Evolutionary conservation across 805 yeast genomes (phyloP).

Genomic region (Pichia californica): DNA sequence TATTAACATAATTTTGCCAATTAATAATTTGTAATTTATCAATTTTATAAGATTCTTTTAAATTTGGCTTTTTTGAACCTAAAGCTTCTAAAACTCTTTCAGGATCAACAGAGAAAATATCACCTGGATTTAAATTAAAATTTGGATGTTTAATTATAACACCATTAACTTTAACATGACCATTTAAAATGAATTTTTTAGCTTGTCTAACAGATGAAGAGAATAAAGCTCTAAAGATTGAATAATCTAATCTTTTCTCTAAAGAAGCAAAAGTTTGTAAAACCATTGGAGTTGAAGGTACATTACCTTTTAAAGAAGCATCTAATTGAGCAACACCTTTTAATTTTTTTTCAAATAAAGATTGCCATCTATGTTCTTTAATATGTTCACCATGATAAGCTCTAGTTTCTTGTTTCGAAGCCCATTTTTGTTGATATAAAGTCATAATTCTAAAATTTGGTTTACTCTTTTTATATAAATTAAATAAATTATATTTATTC

Average conservation of each 20-base stretch:
- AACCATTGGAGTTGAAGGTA: slow-evolving; percentile 66
- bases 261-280: slow-evolving; percentile 83
- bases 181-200: slow-evolving; percentile 74
- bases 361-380: slow-evolving; percentile 77
- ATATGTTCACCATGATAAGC: slow-evolving; percentile 93
- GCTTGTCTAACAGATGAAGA: slow-evolving; percentile 94
- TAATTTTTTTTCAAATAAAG: slow-evolving; percentile 60
- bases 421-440: slow-evolving; percentile 89
- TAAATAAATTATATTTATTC: slow-evolving; percentile 88
- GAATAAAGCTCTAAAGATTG: slow-evolving; percentile 85
- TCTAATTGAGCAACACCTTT: slow-evolving; percentile 87
- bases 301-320: slow-evolving; percentile 62
- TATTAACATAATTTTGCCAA: slow-evolving; percentile 69
- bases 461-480: slow-evolving; percentile 67
- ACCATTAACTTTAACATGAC: slow-evolving; percentile 84
- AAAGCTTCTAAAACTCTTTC: slow-evolving; percentile 78
- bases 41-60: slow-evolving; percentile 57
- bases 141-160: slow-evolving; percentile 71
- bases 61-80: slow-evolving; percentile 78
- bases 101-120: slow-evolving; percentile 78
- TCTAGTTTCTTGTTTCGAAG: slow-evolving; percentile 84
- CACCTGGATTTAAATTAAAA: slow-evolving; percentile 75
- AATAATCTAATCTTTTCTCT: slow-evolving; percentile 86
- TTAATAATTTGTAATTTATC: slow-evolving; percentile 66
- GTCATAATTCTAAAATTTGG: slow-evolving; percentile 51